phyloP scores from a whole-genome alignment of 2,329 filamentous ascomycete genomes.

The Alternaria sp. region DNA sequence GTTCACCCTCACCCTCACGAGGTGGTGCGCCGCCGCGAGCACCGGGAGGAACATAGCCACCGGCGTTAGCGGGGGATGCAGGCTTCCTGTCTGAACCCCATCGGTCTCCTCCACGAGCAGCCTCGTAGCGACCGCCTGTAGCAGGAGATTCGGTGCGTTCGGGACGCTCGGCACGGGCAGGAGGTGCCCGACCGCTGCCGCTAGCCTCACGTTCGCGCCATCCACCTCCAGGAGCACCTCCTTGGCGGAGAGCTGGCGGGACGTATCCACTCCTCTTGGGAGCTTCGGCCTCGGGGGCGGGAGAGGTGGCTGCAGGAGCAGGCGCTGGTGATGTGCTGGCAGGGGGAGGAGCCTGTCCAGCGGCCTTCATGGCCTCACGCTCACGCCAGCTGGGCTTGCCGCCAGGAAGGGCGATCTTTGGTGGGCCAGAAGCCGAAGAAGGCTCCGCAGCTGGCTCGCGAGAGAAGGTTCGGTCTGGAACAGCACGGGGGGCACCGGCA shows the following conservation, averaged over 20 bases:
- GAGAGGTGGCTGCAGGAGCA: slow-evolving; percentile 35
- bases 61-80: slow-evolving; percentile 42
- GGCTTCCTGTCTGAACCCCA: slow-evolving; percentile 42
- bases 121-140: slow-evolving; percentile 20
- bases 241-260: slow-evolving; percentile 55
- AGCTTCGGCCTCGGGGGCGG: slow-evolving; percentile 45
- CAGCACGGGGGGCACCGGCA: slow-evolving; percentile 37
- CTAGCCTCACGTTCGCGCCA: slow-evolving; percentile 49
- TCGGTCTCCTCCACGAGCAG: slow-evolving; percentile 32
- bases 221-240: slow-evolving; percentile 42
- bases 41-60: slow-evolving; percentile 41
- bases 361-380: slow-evolving; percentile 65
- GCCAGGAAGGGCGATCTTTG: slow-evolving; percentile 68
- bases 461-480: slow-evolving; percentile 38
- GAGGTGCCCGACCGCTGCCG: slow-evolving; percentile 41
- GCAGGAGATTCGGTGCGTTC: slow-evolving; percentile 40
- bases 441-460: slow-evolving; percentile 47
- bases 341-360: slow-evolving; percentile 39
- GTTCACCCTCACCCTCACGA: slow-evolving; percentile 37
- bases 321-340: slow-evolving; percentile 47
- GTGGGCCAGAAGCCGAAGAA: slow-evolving; percentile 61
- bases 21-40: slow-evolving; percentile 34
- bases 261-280: slow-evolving; percentile 56
- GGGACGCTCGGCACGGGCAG: slow-evolving; percentile 27
- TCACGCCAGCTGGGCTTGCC: slow-evolving; percentile 76